Evolutionary conservation across 2,329 filamentous ascomycete genomes (phyloP), one percentile per base, ranked within the genome.

Genomic region (Thelonectria olida): DNA sequence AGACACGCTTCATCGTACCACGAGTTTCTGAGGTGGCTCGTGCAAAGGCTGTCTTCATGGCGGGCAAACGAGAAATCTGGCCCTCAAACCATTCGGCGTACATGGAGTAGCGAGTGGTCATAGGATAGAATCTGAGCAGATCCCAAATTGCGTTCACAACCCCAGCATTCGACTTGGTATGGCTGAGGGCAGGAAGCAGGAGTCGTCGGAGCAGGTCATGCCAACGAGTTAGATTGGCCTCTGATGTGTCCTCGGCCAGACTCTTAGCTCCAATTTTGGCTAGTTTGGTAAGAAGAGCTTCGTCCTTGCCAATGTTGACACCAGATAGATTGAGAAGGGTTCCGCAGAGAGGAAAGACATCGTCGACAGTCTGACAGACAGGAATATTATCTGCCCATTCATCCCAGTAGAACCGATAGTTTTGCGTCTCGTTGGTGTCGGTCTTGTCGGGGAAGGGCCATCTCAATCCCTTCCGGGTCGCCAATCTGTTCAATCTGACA

Each of bases 371-470:
- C 74, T 97, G 94, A 73, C 96, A 99, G 19, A 97, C 81, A 1
- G 96, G 96, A 45, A 99, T 85, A 65, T 96, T 97, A 76, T 98
- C 95, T 2, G 89, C 85, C 96, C 96, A 99, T 69, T 98, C 96
- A 61, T 97, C 93, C 89, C 96, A 97, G 76, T 99, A 99, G 74
- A 96, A 98, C 31, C 91, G 88, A 75, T 97, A 98, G 53, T 91
- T 87, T n/a, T 85, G 84, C 19, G 90, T 89, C 67, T 93, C 92
- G 55, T 89, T 89, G 23, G 88, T 88, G 71, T 96, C 92, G 65
- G 85, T 85, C 67, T 88, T 89, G 69, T 97, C 94, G 5, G 93
- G 88, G 69, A 91, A 90, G 5, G 93, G 91, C 95, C 95, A 97
- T 63, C 92, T 87, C 65, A 96, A 82, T 15, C 87, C 84, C 72